Conservation (phyloP, 495 filamentous ascomycete species). For the Penicillium egyptiacum region DNA sequence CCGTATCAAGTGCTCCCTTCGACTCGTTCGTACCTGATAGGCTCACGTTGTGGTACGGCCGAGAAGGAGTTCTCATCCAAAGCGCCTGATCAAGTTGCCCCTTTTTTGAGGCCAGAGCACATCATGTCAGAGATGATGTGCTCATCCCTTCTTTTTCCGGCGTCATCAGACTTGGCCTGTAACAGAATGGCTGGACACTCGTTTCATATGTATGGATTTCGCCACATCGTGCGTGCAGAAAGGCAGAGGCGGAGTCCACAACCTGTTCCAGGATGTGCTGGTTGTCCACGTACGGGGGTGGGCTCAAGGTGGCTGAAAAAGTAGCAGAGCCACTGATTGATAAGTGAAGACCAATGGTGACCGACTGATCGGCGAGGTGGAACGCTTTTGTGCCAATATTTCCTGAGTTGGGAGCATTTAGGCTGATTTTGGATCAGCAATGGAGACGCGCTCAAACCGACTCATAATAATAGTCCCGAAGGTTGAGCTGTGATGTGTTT, state of each 20-base stretch:
- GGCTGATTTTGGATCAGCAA: background rate
- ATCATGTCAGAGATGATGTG: background rate
- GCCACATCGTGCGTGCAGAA: constrained; percentile 1
- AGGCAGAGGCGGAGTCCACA: constrained; percentile 15
- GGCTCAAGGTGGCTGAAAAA: constrained; percentile 11
- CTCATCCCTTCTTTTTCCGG: background rate
- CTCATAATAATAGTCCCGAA: background rate
- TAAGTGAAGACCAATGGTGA: constrained; percentile 18
- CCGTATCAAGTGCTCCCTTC: constrained; percentile 8
- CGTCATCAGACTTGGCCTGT: background rate
- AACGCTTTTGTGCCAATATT: constrained; percentile 2
- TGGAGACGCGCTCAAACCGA: background rate
- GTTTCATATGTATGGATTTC: constrained; percentile 1
- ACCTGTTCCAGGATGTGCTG: constrained; percentile 17
- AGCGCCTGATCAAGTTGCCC: background rate
- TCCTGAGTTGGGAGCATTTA: background rate
- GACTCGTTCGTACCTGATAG: constrained; percentile 2
- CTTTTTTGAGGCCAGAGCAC: background rate
- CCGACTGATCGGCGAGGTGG: constrained; percentile 20
- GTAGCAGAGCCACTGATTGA: constrained; percentile 26
- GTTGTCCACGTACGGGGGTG: constrained; percentile 12
- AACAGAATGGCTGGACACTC: background rate
- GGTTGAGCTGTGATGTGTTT: background rate
- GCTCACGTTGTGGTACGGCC: background rate
- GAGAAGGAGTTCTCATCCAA: background rate